Evolutionary conservation across 495 filamentous ascomycete species (phyloP).

Genomic region (Neurospora sp.): DNA sequence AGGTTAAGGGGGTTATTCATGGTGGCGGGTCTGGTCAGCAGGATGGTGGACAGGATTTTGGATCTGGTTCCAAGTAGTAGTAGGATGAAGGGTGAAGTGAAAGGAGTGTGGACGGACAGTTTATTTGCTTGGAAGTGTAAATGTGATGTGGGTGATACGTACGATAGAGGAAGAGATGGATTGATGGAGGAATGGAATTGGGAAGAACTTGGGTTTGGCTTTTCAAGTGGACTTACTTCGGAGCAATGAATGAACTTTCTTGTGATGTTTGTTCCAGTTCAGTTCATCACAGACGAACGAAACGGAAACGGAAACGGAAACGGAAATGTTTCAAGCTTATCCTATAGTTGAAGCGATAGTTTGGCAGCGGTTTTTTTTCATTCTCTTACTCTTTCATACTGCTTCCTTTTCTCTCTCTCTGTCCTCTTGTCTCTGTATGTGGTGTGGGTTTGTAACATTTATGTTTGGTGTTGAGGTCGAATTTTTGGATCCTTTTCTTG

Average conservation of each 20-base stretch:
- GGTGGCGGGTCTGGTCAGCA: neutral
- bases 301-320: neutral
- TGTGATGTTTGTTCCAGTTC: neutral
- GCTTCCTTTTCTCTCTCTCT: neutral
- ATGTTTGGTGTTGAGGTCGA: too few species aligned
- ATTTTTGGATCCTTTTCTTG: too few species aligned
- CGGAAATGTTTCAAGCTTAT: neutral
- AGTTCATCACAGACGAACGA: neutral
- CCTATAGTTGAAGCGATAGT: neutral
- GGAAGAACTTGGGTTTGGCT: neutral
- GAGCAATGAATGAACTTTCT: neutral
- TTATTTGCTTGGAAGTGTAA: neutral
- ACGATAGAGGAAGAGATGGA: neutral
- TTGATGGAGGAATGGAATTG: neutral
- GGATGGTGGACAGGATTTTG: neutral
- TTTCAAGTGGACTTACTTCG: neutral
- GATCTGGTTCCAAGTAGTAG: neutral
- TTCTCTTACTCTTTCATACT: neutral
- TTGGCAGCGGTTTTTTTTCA: neutral
- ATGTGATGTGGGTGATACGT: neutral
- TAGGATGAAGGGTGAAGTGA: neutral
- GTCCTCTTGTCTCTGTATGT: neutral
- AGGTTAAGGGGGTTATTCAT: slow-evolving; percentile 20
- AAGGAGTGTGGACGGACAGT: neutral
- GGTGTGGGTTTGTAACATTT: too few species aligned